Conservation (phyloP, 768 basidiomycete genomes). For the Austroboletus eburneus region DNA sequence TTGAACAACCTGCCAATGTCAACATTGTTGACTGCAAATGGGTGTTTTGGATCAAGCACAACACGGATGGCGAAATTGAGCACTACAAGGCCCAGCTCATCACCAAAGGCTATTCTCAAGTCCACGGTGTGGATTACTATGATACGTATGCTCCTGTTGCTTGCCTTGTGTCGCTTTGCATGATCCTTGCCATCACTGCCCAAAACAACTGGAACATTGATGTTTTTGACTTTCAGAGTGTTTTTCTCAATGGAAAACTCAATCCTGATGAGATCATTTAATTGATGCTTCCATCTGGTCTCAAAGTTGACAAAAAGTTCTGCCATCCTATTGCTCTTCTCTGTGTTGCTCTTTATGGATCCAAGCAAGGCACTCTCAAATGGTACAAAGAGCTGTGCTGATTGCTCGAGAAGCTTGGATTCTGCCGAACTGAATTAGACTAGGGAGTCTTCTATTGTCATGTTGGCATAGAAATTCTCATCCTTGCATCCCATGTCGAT, state of each 20-base stretch:
- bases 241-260: slow-evolving; percentile 8
- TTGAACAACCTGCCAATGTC: slow-evolving; percentile 20
- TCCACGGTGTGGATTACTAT: slow-evolving; percentile 36
- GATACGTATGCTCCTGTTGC: slow-evolving; percentile 36
- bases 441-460: background rate
- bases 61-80: slow-evolving; percentile 30
- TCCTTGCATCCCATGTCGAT: background rate
- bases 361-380: slow-evolving; percentile 1
- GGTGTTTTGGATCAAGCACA: slow-evolving; percentile 41
- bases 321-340: background rate
- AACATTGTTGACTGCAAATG: slow-evolving; percentile 36
- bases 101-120: slow-evolving; percentile 39
- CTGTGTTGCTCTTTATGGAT: background rate
- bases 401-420: background rate
- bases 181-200: slow-evolving; percentile 9
- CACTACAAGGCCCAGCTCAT: slow-evolving; percentile 42
- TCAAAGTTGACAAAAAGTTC: background rate
- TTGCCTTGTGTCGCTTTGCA: slow-evolving; percentile 17
- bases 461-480: background rate
- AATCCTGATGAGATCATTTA: slow-evolving; percentile 5
- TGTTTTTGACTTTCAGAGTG: slow-evolving; percentile 9
- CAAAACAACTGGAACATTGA: slow-evolving; percentile 7
- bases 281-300: slow-evolving; percentile 6
- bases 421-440: background rate
- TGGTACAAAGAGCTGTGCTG: slow-evolving; percentile 1